These are phyloP conservation scores for Hyaloscypha finlandica DNA, from an alignment of 495 filamentous ascomycete species.

Conservation along the genomic window DNA sequence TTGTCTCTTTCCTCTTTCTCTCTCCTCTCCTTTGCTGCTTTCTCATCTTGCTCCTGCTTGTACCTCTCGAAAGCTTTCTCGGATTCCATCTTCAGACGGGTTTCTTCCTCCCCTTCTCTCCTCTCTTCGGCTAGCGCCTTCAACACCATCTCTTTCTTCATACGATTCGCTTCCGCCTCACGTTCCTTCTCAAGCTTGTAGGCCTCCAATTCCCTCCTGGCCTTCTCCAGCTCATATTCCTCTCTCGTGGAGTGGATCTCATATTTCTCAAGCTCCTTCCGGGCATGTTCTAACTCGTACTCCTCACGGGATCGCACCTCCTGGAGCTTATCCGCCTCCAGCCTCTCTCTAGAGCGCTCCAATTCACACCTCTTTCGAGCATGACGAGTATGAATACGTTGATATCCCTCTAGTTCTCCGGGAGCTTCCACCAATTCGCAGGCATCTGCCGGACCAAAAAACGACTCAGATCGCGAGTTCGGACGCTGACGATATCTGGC, in stretches of 20 bases:
- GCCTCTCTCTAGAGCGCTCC: too few species aligned
- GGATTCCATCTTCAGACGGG: constrained; percentile 48
- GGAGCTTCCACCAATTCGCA: constrained; percentile 27
- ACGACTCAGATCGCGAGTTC: too few species aligned
- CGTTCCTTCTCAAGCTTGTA: constrained; percentile 16
- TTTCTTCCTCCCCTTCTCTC: constrained; percentile 28
- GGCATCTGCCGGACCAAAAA: constrained; percentile 11
- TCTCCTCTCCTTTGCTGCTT: constrained; percentile 40
- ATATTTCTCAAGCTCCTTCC: constrained; percentile 40
- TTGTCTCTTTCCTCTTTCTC: constrained; percentile 40
- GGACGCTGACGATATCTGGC: too few species aligned
- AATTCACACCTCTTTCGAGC: too few species aligned
- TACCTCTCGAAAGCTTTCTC: too few species aligned
- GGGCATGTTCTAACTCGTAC: constrained; percentile 42
- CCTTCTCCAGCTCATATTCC: too few species aligned
- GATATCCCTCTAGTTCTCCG: too few species aligned
- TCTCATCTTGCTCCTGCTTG: constrained; percentile 57
- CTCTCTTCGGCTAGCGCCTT: constrained; percentile 44
- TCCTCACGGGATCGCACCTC: constrained; percentile 26
- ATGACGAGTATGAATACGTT: constrained; percentile 9
- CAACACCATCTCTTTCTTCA: constrained; percentile 40
- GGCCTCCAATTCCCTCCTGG: too few species aligned
- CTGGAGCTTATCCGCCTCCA: too few species aligned
- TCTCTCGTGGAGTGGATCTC: too few species aligned
- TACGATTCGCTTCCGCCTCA: constrained; percentile 44